A percentile compares a stretch with the other conserved stretches of the same genome.
These are phyloP conservation scores for Boletellus ananiceps DNA, from an alignment of 768 basidiomycete genomes.

Conservation along the genomic window DNA sequence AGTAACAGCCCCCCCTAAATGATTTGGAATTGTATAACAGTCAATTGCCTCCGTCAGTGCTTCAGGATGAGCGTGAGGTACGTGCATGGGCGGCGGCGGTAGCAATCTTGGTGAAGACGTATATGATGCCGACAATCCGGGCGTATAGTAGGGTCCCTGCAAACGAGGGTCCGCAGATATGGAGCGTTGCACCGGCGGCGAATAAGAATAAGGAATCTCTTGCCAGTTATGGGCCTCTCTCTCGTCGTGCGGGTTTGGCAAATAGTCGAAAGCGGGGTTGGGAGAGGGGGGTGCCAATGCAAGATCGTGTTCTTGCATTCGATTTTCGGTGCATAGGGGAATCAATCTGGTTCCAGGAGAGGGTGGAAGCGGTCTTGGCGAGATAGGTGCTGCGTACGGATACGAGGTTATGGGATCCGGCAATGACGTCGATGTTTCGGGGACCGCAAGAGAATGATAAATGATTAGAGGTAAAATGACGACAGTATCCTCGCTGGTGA, in stretches of 20 bases:
- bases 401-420: conserved; percentile 14
- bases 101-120: conserved; percentile 20
- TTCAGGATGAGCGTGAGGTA: conserved; percentile 16
- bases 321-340: conserved; percentile 8
- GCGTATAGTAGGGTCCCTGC: conserved; percentile 28
- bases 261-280: conserved; percentile 5
- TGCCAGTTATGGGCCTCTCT: conserved; percentile 17
- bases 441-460: conserved; percentile 58
- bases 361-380: conserved; percentile 23
- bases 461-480: conserved; percentile 61
- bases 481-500: conserved; percentile 61
- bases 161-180: conserved; percentile 45
- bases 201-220: conserved; percentile 26
- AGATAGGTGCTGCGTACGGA: conserved; percentile 15
- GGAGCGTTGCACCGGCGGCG: conserved; percentile 43
- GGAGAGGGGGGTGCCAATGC: conserved; percentile 4
- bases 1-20: conserved; percentile 59
- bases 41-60: conserved; percentile 12
- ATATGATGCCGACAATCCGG: conserved; percentile 34
- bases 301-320: conserved; percentile 8
- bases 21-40: conserved; percentile 39
- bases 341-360: conserved; percentile 15
- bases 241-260: conserved; percentile 3
- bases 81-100: conserved; percentile 28
- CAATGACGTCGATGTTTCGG: conserved; percentile 33